A percentile compares a stretch with the other conserved stretches of the same genome.
Evolutionary conservation across 345 rosid genomes (phyloP).

Genomic region (Turnera subulata): DNA sequence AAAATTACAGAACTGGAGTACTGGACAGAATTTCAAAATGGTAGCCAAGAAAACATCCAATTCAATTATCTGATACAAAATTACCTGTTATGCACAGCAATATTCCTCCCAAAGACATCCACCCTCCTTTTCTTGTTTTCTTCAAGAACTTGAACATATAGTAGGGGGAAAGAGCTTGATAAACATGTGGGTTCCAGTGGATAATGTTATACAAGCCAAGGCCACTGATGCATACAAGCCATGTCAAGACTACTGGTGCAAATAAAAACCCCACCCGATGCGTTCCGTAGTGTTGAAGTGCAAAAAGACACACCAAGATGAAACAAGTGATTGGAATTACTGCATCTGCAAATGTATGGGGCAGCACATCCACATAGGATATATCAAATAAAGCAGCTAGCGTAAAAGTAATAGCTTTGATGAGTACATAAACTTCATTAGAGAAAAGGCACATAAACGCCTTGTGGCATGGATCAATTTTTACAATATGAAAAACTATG

Average conservation of each 20-base stretch:
- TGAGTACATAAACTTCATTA: no score
- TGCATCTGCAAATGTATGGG: slow-evolving; percentile 59
- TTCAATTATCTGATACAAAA: neutral
- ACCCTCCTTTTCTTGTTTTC: slow-evolving; percentile 87
- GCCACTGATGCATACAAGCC: slow-evolving; percentile 88
- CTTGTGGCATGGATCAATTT: no score
- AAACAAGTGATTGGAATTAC: slow-evolving; percentile 94
- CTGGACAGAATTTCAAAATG: neutral
- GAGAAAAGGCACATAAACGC: no score
- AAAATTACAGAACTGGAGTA: no score
- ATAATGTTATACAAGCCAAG: slow-evolving; percentile 89
- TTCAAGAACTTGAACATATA: slow-evolving; percentile 97
- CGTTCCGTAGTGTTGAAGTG: slow-evolving; percentile 97
- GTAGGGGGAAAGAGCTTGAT: slow-evolving; percentile 89
- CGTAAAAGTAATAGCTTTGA: neutral
- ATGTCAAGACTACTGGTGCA: slow-evolving; percentile 77
- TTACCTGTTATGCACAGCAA: slow-evolving; percentile 93
- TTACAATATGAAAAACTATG: no score
- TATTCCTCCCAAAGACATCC: slow-evolving; percentile 99
- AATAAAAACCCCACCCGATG: slow-evolving; percentile 88
- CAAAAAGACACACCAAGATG: slow-evolving; percentile 89
- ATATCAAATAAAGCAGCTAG: no score
- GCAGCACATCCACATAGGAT: no score
- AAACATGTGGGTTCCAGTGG: slow-evolving; percentile 79
- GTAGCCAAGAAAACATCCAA: neutral